phyloP scores from a whole-genome alignment of 495 filamentous ascomycete species.

The Hypoxylon intermedium region DNA sequence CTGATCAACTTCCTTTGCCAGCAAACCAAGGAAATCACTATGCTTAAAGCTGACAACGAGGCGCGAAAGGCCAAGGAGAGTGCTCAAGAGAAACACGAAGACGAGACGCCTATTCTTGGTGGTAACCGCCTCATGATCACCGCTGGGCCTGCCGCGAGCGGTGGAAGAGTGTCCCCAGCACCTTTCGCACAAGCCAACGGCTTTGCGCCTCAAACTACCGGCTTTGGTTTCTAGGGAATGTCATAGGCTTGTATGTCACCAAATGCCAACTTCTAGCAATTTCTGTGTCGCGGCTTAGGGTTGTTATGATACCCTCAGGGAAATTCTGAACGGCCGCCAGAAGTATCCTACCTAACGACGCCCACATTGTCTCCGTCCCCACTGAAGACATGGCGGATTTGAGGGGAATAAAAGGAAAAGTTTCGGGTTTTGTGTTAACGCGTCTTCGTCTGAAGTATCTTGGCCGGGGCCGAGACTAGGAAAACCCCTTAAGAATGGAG shows the following conservation, averaged over 20 bases:
- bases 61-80: conserved; percentile 90
- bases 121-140: conserved; percentile 96
- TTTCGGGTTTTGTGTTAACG: conserved; percentile 31
- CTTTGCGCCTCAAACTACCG: conserved; percentile 80
- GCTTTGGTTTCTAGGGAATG: conserved; percentile 59
- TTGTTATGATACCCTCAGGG: conserved; percentile 2
- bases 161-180: conserved; percentile 61
- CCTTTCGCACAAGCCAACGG: conserved; percentile 79
- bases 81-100: conserved; percentile 85
- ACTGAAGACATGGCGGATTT: conserved; percentile 14
- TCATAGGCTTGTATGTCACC: neutral
- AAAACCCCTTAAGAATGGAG: neutral
- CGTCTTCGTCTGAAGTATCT: conserved; percentile 17
- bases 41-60: conserved; percentile 94
- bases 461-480: conserved; percentile 7
- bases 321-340: neutral
- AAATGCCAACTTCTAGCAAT: neutral
- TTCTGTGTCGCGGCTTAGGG: too few species aligned
- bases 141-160: conserved; percentile 71
- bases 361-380: conserved; percentile 1
- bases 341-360: conserved; percentile 11
- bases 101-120: conserved; percentile 91
- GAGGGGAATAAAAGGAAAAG: conserved; percentile 28
- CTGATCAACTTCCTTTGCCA: conserved; percentile 98
- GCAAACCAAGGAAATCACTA: conserved; percentile 83